Evolutionary conservation across 2,329 filamentous ascomycete genomes (phyloP).

Genomic region (Stylonectria norvegica): DNA sequence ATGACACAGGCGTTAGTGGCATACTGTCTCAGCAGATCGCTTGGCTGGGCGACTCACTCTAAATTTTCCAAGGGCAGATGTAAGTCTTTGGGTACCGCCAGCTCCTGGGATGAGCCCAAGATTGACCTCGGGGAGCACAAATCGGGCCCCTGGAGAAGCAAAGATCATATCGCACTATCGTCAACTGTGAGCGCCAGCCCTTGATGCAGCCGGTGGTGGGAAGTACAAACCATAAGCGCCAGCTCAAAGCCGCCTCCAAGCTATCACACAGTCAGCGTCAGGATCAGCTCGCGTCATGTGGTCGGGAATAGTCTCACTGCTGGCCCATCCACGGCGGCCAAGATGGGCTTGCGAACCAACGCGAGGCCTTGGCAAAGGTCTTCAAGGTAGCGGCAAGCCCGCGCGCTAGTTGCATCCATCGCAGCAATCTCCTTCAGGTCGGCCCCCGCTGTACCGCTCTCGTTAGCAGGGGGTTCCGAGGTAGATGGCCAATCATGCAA

Average conservation of each 20-base stretch:
- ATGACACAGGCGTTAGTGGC: constrained; percentile 4
- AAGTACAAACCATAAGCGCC: constrained; percentile 36
- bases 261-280: too few species aligned
- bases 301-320: neutral
- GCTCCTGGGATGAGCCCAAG: constrained; percentile 37
- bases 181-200: constrained; percentile 5
- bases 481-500: too few species aligned
- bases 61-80: constrained; percentile 34
- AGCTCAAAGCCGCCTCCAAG: constrained; percentile 47
- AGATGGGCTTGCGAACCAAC: constrained; percentile 41
- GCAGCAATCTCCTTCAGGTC: constrained; percentile 36
- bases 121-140: constrained; percentile 36
- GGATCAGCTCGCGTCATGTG: neutral
- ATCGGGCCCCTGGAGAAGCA: constrained; percentile 30
- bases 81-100: constrained; percentile 37
- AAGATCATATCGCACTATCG: constrained; percentile 35
- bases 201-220: neutral
- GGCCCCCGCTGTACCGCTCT: constrained; percentile 34
- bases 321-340: constrained; percentile 45
- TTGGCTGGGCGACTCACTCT: constrained; percentile 24
- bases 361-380: constrained; percentile 38
- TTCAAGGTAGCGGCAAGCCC: constrained; percentile 35
- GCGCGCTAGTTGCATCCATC: constrained; percentile 32
- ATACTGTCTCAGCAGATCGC: neutral
- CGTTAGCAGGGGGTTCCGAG: too few species aligned